Evolutionary conservation across 1,284 basidiomycete species (phyloP).

Genomic region (Tilletiopsis washingtonensis): DNA sequence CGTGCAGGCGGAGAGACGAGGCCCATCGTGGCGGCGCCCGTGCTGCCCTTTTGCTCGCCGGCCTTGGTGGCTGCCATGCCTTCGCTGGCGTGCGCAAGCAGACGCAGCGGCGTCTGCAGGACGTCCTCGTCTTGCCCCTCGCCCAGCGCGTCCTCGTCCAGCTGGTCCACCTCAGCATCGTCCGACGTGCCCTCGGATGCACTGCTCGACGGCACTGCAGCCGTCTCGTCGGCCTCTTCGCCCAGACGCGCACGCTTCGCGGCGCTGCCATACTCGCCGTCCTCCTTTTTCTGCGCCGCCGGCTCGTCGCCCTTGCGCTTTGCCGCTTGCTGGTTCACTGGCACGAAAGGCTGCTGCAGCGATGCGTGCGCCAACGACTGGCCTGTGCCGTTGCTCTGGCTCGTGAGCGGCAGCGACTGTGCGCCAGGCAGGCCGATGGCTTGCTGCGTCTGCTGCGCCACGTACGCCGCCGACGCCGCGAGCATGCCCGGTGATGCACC

Average conservation of each 20-base stretch:
- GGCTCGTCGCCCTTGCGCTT: background rate
- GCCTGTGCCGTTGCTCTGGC: too few species aligned
- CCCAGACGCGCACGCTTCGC: background rate
- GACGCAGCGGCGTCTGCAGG: conserved; percentile 30
- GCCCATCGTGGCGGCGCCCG: conserved; percentile 29
- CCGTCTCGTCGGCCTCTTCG: background rate
- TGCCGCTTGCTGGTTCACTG: too few species aligned
- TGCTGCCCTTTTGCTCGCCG: background rate
- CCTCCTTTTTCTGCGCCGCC: background rate
- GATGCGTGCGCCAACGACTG: too few species aligned
- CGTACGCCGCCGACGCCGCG: too few species aligned
- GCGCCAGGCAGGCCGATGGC: too few species aligned
- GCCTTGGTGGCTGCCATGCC: background rate
- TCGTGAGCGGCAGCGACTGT: too few species aligned
- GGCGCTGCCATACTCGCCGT: conserved; percentile 3
- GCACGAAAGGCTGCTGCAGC: too few species aligned
- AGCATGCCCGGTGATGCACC: background rate
- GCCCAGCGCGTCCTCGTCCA: conserved; percentile 30
- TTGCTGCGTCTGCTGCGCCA: too few species aligned
- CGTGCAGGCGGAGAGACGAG: conserved; percentile 10
- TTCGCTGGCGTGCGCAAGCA: conserved; percentile 32
- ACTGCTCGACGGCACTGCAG: background rate
- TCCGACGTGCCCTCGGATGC: background rate
- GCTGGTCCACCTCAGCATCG: conserved; percentile 16
- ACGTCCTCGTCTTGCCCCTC: conserved; percentile 30